A percentile compares a stretch with the other conserved stretches of the same genome.
Evolutionary conservation across 1,284 basidiomycete genomes (phyloP).

Genomic region (Hymenochaete sp.): DNA sequence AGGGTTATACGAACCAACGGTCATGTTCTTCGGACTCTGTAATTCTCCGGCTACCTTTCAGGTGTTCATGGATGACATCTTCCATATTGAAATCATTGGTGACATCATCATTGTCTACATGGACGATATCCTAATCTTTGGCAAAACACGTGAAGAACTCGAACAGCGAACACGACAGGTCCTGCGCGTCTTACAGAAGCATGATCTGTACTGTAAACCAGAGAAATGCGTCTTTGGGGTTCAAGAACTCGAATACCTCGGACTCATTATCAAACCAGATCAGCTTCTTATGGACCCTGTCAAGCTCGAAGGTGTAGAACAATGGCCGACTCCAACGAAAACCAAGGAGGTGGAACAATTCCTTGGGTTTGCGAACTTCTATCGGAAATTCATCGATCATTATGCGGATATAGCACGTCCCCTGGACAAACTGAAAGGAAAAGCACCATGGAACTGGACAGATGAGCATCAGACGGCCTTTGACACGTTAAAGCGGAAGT

Average conservation of each 20-base stretch:
- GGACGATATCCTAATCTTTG: slow-evolving; percentile 18
- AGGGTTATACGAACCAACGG: slow-evolving; percentile 28
- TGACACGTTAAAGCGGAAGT: too few relatives aligned
- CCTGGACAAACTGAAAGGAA: slow-evolving; percentile 1
- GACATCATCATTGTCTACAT: slow-evolving; percentile 16
- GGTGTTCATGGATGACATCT: slow-evolving; percentile 17
- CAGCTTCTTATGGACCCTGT: slow-evolving; percentile 19
- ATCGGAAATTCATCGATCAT: slow-evolving; percentile 19
- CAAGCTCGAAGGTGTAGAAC: slow-evolving; percentile 20
- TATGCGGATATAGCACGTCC: slow-evolving; percentile 9
- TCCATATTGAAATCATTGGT: slow-evolving; percentile 9
- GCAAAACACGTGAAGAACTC: slow-evolving; percentile 4
- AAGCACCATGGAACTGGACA: background rate
- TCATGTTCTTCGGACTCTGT: slow-evolving; percentile 31
- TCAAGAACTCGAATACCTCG: slow-evolving; percentile 14
- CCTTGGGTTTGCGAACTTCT: slow-evolving; percentile 22
- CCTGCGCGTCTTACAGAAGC: slow-evolving; percentile 23
- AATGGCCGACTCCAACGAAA: slow-evolving; percentile 21
- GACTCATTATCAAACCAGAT: slow-evolving; percentile 12
- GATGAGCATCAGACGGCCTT: too few relatives aligned
- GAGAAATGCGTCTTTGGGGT: slow-evolving; percentile 27
- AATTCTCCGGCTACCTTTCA: slow-evolving; percentile 34
- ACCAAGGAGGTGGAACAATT: slow-evolving; percentile 20
- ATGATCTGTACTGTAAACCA: slow-evolving; percentile 21
- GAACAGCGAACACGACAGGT: slow-evolving; percentile 22